Conservation (phyloP, 2,329 filamentous ascomycete species). For the Phialocephala subalpina region DNA sequence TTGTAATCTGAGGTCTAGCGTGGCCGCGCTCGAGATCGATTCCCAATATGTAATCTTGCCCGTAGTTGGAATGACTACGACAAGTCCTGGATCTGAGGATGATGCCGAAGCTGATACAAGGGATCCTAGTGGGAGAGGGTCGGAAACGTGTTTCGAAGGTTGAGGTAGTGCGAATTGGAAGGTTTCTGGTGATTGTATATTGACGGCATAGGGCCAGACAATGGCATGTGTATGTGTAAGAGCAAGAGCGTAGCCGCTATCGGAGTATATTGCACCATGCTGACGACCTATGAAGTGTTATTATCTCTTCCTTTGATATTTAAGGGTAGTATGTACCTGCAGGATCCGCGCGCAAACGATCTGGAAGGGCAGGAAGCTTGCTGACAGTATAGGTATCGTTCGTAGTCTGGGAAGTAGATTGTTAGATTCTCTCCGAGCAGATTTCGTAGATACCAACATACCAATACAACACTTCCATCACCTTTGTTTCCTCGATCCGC, state of each 20-base stretch:
- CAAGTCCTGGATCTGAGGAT: conserved; percentile 82
- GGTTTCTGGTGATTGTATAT: conserved; percentile 74
- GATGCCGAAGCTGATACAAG: conserved; percentile 82
- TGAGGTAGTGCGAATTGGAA: conserved; percentile 83
- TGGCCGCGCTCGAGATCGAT: conserved; percentile 87
- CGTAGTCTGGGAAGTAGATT: conserved; percentile 65
- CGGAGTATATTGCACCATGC: conserved; percentile 71
- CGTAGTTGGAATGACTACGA: conserved; percentile 83
- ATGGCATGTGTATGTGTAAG: conserved; percentile 84
- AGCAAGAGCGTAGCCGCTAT: conserved; percentile 77
- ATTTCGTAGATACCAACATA: conserved; percentile 49
- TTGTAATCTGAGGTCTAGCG: conserved; percentile 80
- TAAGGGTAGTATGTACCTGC: conserved; percentile 59
- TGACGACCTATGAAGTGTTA: conserved; percentile 59
- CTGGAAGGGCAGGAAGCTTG: conserved; percentile 83
- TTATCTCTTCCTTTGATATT: conserved; percentile 9
- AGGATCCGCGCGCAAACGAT: conserved; percentile 73
- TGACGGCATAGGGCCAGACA: conserved; percentile 87
- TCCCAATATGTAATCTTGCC: conserved; percentile 96
- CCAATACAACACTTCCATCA: conserved; percentile 72
- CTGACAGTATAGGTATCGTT: conserved; percentile 87
- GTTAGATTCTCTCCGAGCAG: conserved; percentile 8
- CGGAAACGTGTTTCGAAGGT: conserved; percentile 68
- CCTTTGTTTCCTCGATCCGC: conserved; percentile 73
- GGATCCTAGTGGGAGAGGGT: conserved; percentile 82